These are phyloP conservation scores for Cucumis hystrix DNA, from an alignment of 306 rosid species.

Conservation along the genomic window DNA sequence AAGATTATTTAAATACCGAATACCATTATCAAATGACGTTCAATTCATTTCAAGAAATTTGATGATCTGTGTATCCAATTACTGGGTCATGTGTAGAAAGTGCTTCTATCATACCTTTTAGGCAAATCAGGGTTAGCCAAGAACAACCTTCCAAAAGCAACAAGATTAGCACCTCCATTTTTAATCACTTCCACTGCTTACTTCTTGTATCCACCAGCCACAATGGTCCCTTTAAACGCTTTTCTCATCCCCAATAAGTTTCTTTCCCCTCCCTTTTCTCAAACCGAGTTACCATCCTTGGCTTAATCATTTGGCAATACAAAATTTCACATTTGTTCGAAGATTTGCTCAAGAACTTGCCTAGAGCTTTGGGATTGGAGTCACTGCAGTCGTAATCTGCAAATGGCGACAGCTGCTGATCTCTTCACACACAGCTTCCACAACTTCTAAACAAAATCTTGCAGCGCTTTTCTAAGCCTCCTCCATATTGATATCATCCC, in stretches of 20 bases:
- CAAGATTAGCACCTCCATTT: slow-evolving; percentile 6
- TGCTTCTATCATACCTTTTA: slow-evolving; percentile 1
- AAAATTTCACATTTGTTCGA: slow-evolving; percentile 31
- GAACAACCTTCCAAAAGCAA: slow-evolving; percentile 12
- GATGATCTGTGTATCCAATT: slow-evolving; percentile 51
- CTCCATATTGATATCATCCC: slow-evolving; percentile 45
- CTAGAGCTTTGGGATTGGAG: slow-evolving; percentile 39
- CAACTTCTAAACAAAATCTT: slow-evolving; percentile 39
- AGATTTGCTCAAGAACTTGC: slow-evolving; percentile 31
- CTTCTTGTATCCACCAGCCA: slow-evolving; percentile 10
- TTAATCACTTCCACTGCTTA: slow-evolving; percentile 7
- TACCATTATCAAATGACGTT: not conserved
- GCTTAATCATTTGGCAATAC: slow-evolving; percentile 63
- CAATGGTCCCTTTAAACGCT: slow-evolving; percentile 14
- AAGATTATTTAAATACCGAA: too few species aligned
- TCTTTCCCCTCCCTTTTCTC: not conserved
- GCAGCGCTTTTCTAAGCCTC: slow-evolving; percentile 52
- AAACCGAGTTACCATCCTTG: slow-evolving; percentile 37
- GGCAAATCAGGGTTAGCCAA: slow-evolving; percentile 21
- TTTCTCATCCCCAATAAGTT: slow-evolving; percentile 20
- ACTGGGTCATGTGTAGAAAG: slow-evolving; percentile 12
- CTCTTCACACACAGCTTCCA: slow-evolving; percentile 38
- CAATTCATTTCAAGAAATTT: slow-evolving; percentile 22
- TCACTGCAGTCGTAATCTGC: slow-evolving; percentile 22
- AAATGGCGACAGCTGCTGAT: slow-evolving; percentile 58